Base-by-base conservation (phyloP, 2,329 filamentous ascomycete genomes). In the Xylariomycetidae sp. region DNA sequence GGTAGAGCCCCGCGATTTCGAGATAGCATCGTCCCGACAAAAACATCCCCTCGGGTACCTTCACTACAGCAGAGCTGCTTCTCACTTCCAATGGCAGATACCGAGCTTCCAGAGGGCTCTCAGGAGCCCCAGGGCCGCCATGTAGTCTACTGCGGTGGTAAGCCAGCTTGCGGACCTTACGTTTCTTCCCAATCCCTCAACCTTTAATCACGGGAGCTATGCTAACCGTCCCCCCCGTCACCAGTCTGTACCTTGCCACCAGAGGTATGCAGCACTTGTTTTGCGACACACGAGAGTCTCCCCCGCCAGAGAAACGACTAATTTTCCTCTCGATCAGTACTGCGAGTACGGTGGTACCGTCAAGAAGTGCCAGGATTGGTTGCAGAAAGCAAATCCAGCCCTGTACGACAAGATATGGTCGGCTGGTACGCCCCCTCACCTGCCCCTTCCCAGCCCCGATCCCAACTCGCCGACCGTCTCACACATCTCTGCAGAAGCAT, bases 341-440 rank as follows among this genome's bases (percentile, higher is more conserved):
- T 98, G 92, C 71, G 92, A 98, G 67, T 97, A 96, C 64, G 92
- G 92, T 56, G 90, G 89, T 46, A 97, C 89, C 25, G 82, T 85
- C 16, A 95, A 88, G 66, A 98, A 96, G 68, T 98, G 92, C 68
- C 85, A 90, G 63, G 89, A 97, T 61, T 98, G 92, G 92, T 80
- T 98, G 14, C 69, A 87, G 54, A 77, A 81, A 45, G 74, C 80
- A 46, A 74, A 95, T 51, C 76, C 80, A 3, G 70, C 74, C 29
- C 67, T 96, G 59, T 94, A 94, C 63, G 63, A 76, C 42, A 70
- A 70, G 51, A 75, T 98, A 62, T 96, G 94, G 74, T 95, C 88
- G 31, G 74, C 85, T 63, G 88, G 88, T 90, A 68, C 43, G 65
- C 29, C n/a, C 16, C 18, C 26, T 28, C 26, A 30, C 35, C 32